phyloP scores from a whole-genome alignment of 2,329 filamentous ascomycete species.

The Coniochaeta prunicola region DNA sequence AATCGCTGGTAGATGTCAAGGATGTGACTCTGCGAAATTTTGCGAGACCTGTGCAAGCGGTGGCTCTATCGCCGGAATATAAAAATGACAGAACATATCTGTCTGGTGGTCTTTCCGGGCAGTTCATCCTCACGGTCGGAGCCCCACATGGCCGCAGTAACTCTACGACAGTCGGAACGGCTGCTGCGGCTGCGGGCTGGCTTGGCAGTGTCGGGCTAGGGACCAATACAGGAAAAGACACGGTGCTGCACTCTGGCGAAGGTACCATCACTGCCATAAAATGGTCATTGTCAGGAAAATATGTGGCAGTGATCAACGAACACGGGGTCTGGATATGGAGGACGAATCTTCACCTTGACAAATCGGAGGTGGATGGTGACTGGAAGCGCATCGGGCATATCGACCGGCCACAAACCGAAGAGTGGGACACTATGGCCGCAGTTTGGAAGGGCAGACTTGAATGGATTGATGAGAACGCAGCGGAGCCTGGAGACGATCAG shows the following conservation, averaged over 20 bases:
- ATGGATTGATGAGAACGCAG: constrained; percentile 80
- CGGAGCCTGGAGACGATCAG: constrained; percentile 64
- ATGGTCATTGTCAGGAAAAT: constrained; percentile 90
- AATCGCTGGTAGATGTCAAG: constrained; percentile 77
- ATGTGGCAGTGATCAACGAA: constrained; percentile 92
- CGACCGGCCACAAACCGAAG: constrained; percentile 75
- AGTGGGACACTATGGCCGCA: constrained; percentile 93
- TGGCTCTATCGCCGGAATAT: constrained; percentile 92
- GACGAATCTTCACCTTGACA: constrained; percentile 74
- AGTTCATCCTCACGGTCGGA: constrained; percentile 77
- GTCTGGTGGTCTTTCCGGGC: constrained; percentile 83
- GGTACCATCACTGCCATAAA: constrained; percentile 86
- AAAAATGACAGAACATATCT: constrained; percentile 83
- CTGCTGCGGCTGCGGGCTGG: constrained; percentile 84
- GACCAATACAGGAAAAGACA: constrained; percentile 73
- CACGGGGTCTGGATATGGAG: constrained; percentile 98
- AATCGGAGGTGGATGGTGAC: constrained; percentile 67
- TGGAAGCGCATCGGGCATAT: constrained; percentile 95
- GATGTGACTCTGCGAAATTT: constrained; percentile 93
- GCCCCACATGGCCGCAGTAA: constrained; percentile 75
- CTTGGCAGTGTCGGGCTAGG: constrained; percentile 81
- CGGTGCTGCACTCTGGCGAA: constrained; percentile 83
- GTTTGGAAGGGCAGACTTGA: constrained; percentile 91
- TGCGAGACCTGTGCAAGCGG: constrained; percentile 82
- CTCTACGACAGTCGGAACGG: constrained; percentile 78